Evolutionary conservation across 371 early-diverging fungal genomes (phyloP).

Genomic region (Chytridiales sp.): DNA sequence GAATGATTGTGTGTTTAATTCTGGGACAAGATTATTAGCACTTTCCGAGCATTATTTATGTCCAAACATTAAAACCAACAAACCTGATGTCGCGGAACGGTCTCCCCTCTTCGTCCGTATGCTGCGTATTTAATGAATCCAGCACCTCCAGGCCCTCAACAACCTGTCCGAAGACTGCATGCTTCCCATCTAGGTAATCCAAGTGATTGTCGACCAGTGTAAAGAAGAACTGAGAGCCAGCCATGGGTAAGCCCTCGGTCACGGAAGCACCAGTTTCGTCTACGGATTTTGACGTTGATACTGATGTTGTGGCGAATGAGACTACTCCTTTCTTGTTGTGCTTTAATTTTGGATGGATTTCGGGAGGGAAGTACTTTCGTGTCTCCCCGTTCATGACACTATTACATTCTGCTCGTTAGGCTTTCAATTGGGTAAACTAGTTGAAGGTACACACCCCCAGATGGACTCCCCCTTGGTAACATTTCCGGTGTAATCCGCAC

Average conservation of each 20-base stretch:
- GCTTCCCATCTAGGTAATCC: slow-evolving; percentile 94
- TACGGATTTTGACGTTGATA: slow-evolving; percentile 5
- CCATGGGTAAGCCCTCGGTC: slow-evolving; percentile 18
- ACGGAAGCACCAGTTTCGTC: slow-evolving; percentile 23
- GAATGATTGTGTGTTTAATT: slow-evolving; percentile 87
- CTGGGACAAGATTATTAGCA: slow-evolving; percentile 12
- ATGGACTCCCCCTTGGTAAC: slow-evolving; percentile 82
- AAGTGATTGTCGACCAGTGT: slow-evolving; percentile 76
- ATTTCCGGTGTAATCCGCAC: slow-evolving; percentile 81
- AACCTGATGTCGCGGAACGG: slow-evolving; percentile 84
- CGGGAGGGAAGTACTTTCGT: slow-evolving; percentile 72
- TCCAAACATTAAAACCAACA: neutral
- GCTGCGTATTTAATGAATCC: slow-evolving; percentile 73
- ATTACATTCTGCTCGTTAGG: too few species aligned
- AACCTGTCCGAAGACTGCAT: slow-evolving; percentile 95
- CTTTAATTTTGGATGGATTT: slow-evolving; percentile 82
- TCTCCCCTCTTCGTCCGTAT: slow-evolving; percentile 68
- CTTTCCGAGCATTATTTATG: neutral
- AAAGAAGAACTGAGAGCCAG: slow-evolving; percentile 94
- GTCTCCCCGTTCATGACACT: slow-evolving; percentile 39
- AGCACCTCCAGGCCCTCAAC: slow-evolving; percentile 92
- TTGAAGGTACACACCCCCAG: slow-evolving; percentile 38
- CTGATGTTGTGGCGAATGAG: slow-evolving; percentile 66
- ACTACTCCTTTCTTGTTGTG: slow-evolving; percentile 81
- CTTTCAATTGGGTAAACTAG: slow-evolving; percentile 1